These are phyloP conservation scores for Lithohypha guttulata DNA, from an alignment of 2,329 filamentous ascomycete genomes.

Conservation along the genomic window DNA sequence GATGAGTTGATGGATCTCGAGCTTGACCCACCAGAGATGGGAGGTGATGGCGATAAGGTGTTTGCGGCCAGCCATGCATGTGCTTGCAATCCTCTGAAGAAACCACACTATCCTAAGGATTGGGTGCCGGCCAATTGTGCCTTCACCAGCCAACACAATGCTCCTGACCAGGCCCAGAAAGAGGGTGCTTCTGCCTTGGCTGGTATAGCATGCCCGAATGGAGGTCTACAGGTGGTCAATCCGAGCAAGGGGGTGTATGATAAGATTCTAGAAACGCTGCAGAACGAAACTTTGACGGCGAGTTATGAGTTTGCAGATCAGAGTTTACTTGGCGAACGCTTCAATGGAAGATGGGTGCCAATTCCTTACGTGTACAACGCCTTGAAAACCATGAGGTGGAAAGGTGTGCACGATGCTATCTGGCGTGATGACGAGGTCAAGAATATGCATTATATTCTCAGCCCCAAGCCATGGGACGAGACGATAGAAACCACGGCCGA, in stretches of 20 bases:
- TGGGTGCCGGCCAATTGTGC: slow-evolving; percentile 53
- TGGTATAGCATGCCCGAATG: slow-evolving; percentile 49
- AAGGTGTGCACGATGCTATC: slow-evolving; percentile 37
- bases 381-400: slow-evolving; percentile 47
- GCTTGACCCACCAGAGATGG: slow-evolving; percentile 49
- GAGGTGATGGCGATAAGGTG: slow-evolving; percentile 49
- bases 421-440: slow-evolving; percentile 52
- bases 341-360: slow-evolving; percentile 47
- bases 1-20: slow-evolving; percentile 81
- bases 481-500: slow-evolving; percentile 29
- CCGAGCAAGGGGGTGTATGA: slow-evolving; percentile 44
- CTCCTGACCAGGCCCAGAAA: slow-evolving; percentile 41
- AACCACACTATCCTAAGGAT: slow-evolving; percentile 64
- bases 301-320: slow-evolving; percentile 52
- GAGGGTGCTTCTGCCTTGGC: slow-evolving; percentile 39
- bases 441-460: slow-evolving; percentile 53
- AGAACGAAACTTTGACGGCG: slow-evolving; percentile 27
- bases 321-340: slow-evolving; percentile 47
- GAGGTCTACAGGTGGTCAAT: slow-evolving; percentile 51
- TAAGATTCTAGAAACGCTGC: slow-evolving; percentile 35
- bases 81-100: slow-evolving; percentile 71
- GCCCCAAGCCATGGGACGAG: slow-evolving; percentile 55
- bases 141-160: slow-evolving; percentile 47
- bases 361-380: slow-evolving; percentile 53
- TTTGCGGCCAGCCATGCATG: slow-evolving; percentile 80